Evolutionary conservation across 2,329 filamentous ascomycete species (phyloP), one percentile per base, ranked within the genome.

Genomic region (Nemania sp.): DNA sequence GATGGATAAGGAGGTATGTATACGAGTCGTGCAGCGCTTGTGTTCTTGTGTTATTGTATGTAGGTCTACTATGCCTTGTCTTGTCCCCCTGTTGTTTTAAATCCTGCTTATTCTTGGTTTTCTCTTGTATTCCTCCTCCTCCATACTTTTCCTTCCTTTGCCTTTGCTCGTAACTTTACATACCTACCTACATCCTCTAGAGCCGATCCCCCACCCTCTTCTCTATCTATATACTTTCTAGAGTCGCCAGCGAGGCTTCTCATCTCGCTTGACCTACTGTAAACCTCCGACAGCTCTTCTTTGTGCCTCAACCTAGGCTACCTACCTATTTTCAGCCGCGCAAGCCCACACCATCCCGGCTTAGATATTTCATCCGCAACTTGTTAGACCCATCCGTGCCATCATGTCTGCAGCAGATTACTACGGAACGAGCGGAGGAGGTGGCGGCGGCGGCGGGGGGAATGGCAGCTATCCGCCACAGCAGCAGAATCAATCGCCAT

Each of bases 381-480:
- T 22, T 13, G 38, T 53, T 49, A n/a, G 32, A 24, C 22, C 38
- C 22, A 54, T 24, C 2, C 3, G 15, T 10, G 41, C 7, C 51
- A 51, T 10, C 27, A 67, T 67, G 60, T 64, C 65, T 5, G 77
- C 77, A 15, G 66, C 73, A 55, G 77, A 79, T 6, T 79, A 78
- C 64, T 79, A 78, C 68, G 65, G 68, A 2, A 72, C 68, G 47
- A 70, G 67, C 57, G 66, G 67, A 8, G 69, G 72, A n/a, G 68
- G 70, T 3, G 38, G 67, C 57, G 66, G 67, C 10, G 69, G 72
- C 22, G 68, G 70, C 5, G 38, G 62, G n/a, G 73, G 70, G 13
- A 49, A 45, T 49, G 22, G 22, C 18, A 47, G 43, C 15, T 69
- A 69, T 22, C 71, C 62, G 24, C 73, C 67, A 26, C 59, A 64